Evolutionary conservation across 495 filamentous ascomycete genomes (phyloP), one percentile per base, ranked within the genome.

Genomic region (Talaromyces borbonicus): DNA sequence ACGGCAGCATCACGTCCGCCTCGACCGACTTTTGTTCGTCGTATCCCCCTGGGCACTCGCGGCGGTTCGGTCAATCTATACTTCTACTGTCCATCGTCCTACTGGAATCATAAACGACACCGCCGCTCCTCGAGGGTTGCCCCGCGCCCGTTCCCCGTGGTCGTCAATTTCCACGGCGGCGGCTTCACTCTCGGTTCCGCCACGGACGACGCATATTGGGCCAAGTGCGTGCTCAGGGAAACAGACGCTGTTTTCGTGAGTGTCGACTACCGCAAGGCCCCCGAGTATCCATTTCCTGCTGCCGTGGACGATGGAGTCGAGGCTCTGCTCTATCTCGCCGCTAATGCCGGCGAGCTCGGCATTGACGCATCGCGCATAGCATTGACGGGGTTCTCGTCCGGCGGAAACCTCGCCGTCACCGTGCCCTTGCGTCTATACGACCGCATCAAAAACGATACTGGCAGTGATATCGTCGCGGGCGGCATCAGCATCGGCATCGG

Each of bases 371-470:
- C 71, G 35, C 62, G 79, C 41, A 77, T 95, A 12, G 85, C 80
- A 2, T 65, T 90, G 8, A 86, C 77, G 4, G 90, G 90, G 12
- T 97, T 97, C 63, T 88, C 83, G 0, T 85, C 87, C 1, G 90
- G 90, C 2, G 90, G 80, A 9, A 97, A 95, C 54, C 76, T 94
- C 51, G 77, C 80, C 19, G 80, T 95, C 50, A 90, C 88, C 0
- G 80, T 90, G 0, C 82, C 85, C 0, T 65, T 95, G 15, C 74
- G 82, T 16, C 62, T 95, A 1, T 61, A 73, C 6, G 8, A 41
- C 12, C 54, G 55, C 15, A 55, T 60, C n/a, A 43, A 43, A 55
- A 25, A 49, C 58, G 41, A 56, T 35, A 3, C 50, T 52, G 5
- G 55, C 58, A 49, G 46, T 56, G 30, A 26, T 9, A 46, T 46